These are phyloP conservation scores for Kuraishia borneana DNA, from an alignment of 805 yeast genomes.

Conservation along the genomic window DNA sequence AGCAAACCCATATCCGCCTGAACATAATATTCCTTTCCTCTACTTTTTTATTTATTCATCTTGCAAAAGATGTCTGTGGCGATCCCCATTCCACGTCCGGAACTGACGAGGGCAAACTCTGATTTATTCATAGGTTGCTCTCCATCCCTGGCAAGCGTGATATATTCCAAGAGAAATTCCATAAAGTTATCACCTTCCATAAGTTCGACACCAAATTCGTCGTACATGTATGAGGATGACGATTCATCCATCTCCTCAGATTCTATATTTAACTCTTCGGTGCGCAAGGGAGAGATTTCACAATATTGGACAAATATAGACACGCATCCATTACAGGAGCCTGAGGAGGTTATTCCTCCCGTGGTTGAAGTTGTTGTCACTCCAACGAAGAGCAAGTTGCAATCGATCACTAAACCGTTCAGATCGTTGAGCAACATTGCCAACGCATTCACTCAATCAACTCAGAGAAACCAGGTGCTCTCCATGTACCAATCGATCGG, in stretches of 20 bases:
- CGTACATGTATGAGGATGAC: not conserved
- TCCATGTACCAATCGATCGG: constrained; percentile 1
- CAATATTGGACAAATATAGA: not conserved
- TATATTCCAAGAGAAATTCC: not conserved
- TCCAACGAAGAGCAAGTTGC: too few species aligned
- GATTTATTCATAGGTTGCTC: too few species aligned
- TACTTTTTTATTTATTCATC: too few species aligned
- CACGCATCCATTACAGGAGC: not conserved
- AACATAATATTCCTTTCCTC: too few species aligned
- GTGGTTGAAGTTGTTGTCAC: too few species aligned
- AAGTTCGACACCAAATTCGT: not conserved
- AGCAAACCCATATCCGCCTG: too few species aligned
- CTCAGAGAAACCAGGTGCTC: constrained; percentile 1
- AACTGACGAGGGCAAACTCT: too few species aligned
- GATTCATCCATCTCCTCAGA: not conserved
- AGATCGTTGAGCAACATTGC: constrained; percentile 1
- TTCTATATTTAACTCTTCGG: not conserved
- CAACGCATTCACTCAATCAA: not conserved
- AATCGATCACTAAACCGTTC: constrained; percentile 1
- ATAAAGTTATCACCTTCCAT: not conserved
- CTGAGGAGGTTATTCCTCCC: too few species aligned
- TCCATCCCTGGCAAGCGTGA: not conserved
- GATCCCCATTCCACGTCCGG: too few species aligned
- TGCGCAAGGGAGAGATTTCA: not conserved
- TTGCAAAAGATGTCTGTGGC: too few species aligned